Evolutionary conservation across 495 filamentous ascomycete species (phyloP).

Genomic region (Aspergillus bertholletiae): DNA sequence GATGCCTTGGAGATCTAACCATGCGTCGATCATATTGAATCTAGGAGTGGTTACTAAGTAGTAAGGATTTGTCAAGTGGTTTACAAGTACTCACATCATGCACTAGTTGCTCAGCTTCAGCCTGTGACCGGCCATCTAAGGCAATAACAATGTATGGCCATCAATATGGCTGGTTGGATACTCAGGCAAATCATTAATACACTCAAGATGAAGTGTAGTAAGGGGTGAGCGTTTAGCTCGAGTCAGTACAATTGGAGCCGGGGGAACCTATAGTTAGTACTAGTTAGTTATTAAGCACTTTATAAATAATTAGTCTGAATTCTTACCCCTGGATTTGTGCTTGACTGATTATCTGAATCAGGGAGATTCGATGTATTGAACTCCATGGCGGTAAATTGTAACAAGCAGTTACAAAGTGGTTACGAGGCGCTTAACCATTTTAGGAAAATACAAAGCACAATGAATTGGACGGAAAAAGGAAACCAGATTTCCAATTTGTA

Average conservation of each 20-base stretch:
- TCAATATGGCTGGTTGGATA: slow-evolving; percentile 4
- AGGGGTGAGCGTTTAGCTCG: background rate
- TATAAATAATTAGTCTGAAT: no score
- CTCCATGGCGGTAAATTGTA: no score
- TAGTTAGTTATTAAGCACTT: slow-evolving; percentile 4
- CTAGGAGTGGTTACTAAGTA: slow-evolving; percentile 1
- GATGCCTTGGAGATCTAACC: background rate
- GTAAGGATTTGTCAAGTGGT: slow-evolving; percentile 1
- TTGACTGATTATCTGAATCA: no score
- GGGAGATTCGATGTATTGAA: no score
- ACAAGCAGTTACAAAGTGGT: no score
- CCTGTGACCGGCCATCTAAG: background rate
- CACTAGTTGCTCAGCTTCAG: no score
- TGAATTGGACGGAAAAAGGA: no score
- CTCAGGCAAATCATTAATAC: slow-evolving; percentile 10
- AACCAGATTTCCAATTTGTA: no score
- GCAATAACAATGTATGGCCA: slow-evolving; percentile 9
- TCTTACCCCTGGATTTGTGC: no score
- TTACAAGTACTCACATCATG: slow-evolving; percentile 1
- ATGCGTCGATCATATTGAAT: slow-evolving; percentile 3
- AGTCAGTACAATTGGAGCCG: background rate
- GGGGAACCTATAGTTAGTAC: background rate
- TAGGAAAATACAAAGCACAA: no score
- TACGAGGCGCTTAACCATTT: no score
- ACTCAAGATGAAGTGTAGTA: background rate